phyloP scores from a whole-genome alignment of 1,284 basidiomycete genomes.

The Thecaphora thlaspeos region DNA sequence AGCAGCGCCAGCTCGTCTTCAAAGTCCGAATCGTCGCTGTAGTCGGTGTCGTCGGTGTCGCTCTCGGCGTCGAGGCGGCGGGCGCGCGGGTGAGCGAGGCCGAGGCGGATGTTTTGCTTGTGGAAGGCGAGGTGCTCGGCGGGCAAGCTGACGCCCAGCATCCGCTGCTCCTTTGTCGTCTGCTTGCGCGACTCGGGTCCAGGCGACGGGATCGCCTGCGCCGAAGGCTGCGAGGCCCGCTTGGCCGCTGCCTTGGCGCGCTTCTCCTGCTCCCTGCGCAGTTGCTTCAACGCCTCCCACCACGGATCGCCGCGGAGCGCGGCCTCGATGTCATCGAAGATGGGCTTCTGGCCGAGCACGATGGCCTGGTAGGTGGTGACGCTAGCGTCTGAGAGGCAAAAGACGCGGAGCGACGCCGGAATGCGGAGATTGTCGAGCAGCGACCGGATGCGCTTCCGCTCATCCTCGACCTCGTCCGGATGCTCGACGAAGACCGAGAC shows the following conservation, averaged over 20 bases:
- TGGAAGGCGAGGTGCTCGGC: slow-evolving; percentile 54
- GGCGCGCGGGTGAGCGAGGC: slow-evolving; percentile 53
- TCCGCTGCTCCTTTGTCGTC: slow-evolving; percentile 36
- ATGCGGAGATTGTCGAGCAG: slow-evolving; percentile 56
- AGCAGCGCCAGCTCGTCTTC: slow-evolving; percentile 49
- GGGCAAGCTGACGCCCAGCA: slow-evolving; percentile 49
- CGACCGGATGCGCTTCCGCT: slow-evolving; percentile 45
- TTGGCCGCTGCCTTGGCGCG: slow-evolving; percentile 34
- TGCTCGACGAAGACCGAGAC: slow-evolving; percentile 57
- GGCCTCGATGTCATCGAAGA: slow-evolving; percentile 29
- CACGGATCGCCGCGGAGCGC: slow-evolving; percentile 51
- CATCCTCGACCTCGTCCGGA: slow-evolving; percentile 45
- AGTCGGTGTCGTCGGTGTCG: slow-evolving; percentile 17
- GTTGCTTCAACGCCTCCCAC: slow-evolving; percentile 52
- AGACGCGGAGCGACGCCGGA: slow-evolving; percentile 53
- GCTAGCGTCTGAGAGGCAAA: slow-evolving; percentile 43
- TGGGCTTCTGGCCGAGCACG: slow-evolving; percentile 41
- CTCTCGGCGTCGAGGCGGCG: slow-evolving; percentile 34
- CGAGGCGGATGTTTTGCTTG: slow-evolving; percentile 54
- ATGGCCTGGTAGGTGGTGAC: slow-evolving; percentile 52
- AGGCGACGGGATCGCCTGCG: slow-evolving; percentile 17
- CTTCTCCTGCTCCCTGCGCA: slow-evolving; percentile 45
- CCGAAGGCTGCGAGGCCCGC: slow-evolving; percentile 30
- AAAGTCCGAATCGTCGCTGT: slow-evolving; percentile 13
- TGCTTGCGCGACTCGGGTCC: slow-evolving; percentile 23